Percentiles rank a stretch among this genome's conserved stretches.
phyloP scores from a whole-genome alignment of 2,329 filamentous ascomycete genomes.

The Samsoniella hepiali region DNA sequence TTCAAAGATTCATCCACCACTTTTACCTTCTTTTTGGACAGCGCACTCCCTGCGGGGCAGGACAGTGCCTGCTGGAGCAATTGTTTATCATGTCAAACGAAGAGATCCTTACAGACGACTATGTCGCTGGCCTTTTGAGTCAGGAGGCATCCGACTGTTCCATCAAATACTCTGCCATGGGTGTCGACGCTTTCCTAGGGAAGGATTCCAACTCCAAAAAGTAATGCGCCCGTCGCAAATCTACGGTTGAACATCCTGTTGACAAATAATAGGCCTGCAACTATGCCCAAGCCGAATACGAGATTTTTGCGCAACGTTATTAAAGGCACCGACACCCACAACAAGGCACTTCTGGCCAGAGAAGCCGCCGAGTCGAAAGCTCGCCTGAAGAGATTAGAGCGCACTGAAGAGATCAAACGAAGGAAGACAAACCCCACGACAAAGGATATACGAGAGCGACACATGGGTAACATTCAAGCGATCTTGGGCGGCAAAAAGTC shows the following conservation, averaged over 20 bases:
- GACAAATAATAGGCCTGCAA: constrained; percentile 50
- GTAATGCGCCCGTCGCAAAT: constrained; percentile 33
- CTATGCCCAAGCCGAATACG: constrained; percentile 84
- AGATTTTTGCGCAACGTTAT: constrained; percentile 86
- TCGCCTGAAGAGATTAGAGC: constrained; percentile 61
- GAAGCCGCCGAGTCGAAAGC: constrained; percentile 76
- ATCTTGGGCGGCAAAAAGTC: constrained; percentile 49
- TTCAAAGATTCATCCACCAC: background rate
- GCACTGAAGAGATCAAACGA: constrained; percentile 43
- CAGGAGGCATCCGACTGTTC: constrained; percentile 75
- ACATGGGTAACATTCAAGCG: constrained; percentile 59
- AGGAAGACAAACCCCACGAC: constrained; percentile 44
- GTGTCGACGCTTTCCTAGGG: constrained; percentile 60
- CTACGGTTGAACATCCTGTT: constrained; percentile 22
- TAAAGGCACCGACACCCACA: constrained; percentile 82
- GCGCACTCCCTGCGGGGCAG: background rate
- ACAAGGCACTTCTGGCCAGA: constrained; percentile 78
- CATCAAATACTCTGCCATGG: constrained; percentile 70
- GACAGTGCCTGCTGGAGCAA: background rate
- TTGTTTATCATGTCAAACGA: constrained; percentile 39
- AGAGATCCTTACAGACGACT: constrained; percentile 66
- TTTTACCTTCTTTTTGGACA: background rate
- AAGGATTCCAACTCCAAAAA: constrained; percentile 44
- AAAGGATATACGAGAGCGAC: constrained; percentile 52
- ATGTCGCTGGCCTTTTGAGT: constrained; percentile 74